Evolutionary conservation across 2,329 filamentous ascomycete species (phyloP), one percentile per base, ranked within the genome.

Genomic region (Beauveria bassiana): DNA sequence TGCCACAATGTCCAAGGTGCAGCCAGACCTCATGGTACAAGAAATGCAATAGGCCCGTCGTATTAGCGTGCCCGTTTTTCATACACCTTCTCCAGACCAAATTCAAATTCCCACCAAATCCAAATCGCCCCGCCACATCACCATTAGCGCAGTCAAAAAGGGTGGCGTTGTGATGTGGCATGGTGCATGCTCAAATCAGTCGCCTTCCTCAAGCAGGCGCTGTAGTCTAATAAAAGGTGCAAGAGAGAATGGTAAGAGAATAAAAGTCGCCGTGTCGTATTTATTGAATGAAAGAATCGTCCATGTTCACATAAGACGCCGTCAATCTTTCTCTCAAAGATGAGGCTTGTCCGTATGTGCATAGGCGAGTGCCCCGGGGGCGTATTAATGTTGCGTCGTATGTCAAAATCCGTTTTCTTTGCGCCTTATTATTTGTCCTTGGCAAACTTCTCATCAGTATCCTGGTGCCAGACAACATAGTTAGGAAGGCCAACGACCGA

Each of bases 391-490:
- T 50, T 43, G 56, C 46, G 56, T 43, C n/a, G 46, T 46, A 43
- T 51, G 56, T 59, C 56, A 46, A 51, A 45, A 51, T 51, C 22
- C 20, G 20, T 42, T 12, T 51, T 42, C 3, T 34, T 22, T 28
- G 18, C 28, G 18, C 34, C 34, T 3, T 49, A 53, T 70, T 76
- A 84, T 67, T 76, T 72, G 73, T 98, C 28, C 42, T 61, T 98
- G 40, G 92, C 91, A 40, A 86, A 84, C 81, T 97, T 96, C 79
- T 99, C 95, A 61, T 93, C 86, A 2, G 95, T 99, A 74, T 99
- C 95, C 70, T 96, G 90, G 73, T 99, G 95, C 95, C 95, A 99
- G 63, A 99, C 93, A 56, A 99, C 88, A 73, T 99, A 99, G 74
- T 99, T 99, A 47, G 93, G 95, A 61, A 99, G 80, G 51, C 95